Base-by-base conservation (phyloP, 768 basidiomycete species). In the Psilocybe cyanescens region DNA sequence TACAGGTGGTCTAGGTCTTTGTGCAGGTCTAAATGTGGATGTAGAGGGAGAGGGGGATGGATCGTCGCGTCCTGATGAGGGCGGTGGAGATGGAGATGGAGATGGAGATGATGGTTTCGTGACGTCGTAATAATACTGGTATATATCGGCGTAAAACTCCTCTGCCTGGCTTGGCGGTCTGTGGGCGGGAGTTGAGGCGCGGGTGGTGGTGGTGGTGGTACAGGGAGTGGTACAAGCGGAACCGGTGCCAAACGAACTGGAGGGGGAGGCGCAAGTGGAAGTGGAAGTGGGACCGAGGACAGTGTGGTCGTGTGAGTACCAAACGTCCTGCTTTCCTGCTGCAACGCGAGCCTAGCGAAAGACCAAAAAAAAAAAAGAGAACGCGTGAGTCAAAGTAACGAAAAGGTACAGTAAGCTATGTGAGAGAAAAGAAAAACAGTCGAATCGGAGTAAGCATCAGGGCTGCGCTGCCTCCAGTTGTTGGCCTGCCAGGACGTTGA, bases 341-440 rank as follows among this genome's bases (percentile, higher is more conserved):
- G 61, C 55, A 62, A 58, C 65, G 46, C 65, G 68, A 67, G 54
- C 46, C 67, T 67, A 58, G 16, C 59, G 48, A 46, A 46, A 60
- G 49, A 46, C 39, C 24, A 31, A 61, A 58, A 59, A 63, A 60
- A 60, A 50, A 66, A 67, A 58, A 66, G 63, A 24, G 31, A 55
- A 51, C 67, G 61, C 67, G 68, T 66, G 64, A 60, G 66, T 35
- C 39, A 37, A 61, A 35, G 24, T 44, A 55, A 55, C 44, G 44
- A 12, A 44, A 44, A 44, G 41, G 41, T 44, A 44, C 6, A n/a
- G 11, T 11, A 44, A 14, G 41, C 14, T 44, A 44, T 14, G 41
- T 12, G 14, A 52, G 35, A 49, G 51, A 60, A 39, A 19, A 16
- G 19, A 54, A 19, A 9, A 24, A 24, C 24, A 24, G 24, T 24